phyloP scores from a whole-genome alignment of 208 protist genomes.

The Leishmania lainsoni region DNA sequence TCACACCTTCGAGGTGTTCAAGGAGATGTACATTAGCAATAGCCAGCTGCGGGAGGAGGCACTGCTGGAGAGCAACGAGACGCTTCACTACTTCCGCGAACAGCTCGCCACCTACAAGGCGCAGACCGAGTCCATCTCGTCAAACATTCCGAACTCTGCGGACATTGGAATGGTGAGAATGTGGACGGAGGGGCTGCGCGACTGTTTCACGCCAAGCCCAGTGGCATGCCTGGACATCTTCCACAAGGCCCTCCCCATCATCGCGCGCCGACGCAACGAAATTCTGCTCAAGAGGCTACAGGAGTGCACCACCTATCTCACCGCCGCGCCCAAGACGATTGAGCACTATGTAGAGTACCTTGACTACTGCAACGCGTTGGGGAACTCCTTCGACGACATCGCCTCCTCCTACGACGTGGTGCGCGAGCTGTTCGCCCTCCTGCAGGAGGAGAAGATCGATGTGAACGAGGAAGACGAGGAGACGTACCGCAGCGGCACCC shows the following conservation, averaged over 20 bases:
- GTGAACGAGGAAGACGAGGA: conserved; percentile 90
- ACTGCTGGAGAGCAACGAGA: conserved; percentile 55
- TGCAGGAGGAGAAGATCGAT: conserved; percentile 90
- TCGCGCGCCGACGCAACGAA: conserved; percentile 89
- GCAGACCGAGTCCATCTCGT: conserved; percentile 87
- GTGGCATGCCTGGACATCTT: conserved; percentile 83
- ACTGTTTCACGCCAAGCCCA: conserved; percentile 92
- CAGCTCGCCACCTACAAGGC: conserved; percentile 83
- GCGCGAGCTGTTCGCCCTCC: conserved; percentile 85
- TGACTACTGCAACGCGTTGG: conserved; percentile 81
- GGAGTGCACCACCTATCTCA: conserved; percentile 81
- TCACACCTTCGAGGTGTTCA: conserved; percentile 78
- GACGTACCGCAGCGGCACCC: conserved; percentile 91
- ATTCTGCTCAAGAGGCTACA: conserved; percentile 87
- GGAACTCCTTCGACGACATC: conserved; percentile 79
- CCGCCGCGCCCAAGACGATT: conserved; percentile 81
- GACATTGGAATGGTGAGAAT: conserved; percentile 91
- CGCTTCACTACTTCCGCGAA: conserved; percentile 91
- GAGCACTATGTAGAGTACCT: conserved; percentile 94
- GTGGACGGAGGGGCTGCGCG: conserved; percentile 81
- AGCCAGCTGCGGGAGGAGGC: conserved; percentile 57
- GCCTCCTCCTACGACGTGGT: conserved; percentile 90
- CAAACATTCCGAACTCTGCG: conserved; percentile 82
- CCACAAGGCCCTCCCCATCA: conserved; percentile 90
- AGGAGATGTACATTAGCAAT: conserved; percentile 92